Evolutionary conservation across 805 yeast genomes (phyloP).

Genomic region (Yamadazyma laniorum): DNA sequence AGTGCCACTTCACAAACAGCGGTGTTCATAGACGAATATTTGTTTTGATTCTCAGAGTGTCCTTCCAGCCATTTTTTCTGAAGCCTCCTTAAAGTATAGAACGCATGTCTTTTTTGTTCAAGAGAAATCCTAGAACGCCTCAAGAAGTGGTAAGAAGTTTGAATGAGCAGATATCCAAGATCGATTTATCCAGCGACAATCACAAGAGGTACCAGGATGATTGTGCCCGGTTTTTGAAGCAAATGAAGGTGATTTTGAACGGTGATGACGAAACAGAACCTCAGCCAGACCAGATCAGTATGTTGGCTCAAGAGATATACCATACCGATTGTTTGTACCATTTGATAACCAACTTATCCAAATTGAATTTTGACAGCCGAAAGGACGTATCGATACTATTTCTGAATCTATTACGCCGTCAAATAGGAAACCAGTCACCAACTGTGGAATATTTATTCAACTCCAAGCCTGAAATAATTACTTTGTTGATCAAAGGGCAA

Average conservation of each 20-base stretch:
- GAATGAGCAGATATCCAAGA: conserved; percentile 67
- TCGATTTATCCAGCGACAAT: conserved; percentile 42
- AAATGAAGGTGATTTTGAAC: conserved; percentile 61
- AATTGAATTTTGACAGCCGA: conserved; percentile 84
- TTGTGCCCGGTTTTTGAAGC: conserved; percentile 59
- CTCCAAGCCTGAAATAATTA: conserved; percentile 62
- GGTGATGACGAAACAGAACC: conserved; percentile 68
- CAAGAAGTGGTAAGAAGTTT: conserved; percentile 75
- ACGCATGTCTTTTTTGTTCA: conserved; percentile 89
- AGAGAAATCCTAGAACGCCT: conserved; percentile 87
- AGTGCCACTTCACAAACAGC: no score
- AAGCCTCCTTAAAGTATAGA: no score
- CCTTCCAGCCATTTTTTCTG: no score
- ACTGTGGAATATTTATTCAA: conserved; percentile 77
- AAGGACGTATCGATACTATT: conserved; percentile 77
- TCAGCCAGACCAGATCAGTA: conserved; percentile 70
- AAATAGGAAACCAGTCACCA: conserved; percentile 73
- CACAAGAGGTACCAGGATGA: conserved; percentile 66
- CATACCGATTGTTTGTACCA: conserved; percentile 64
- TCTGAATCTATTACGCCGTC: conserved; percentile 73
- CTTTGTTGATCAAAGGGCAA: conserved; percentile 64
- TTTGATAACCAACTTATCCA: conserved; percentile 57
- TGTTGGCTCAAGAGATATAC: conserved; percentile 77
- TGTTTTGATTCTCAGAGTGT: no score
- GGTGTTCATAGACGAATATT: no score